Evolutionary conservation across 352 stramenopile genomes (phyloP).

Genomic region (Aphanomyces invadans): DNA sequence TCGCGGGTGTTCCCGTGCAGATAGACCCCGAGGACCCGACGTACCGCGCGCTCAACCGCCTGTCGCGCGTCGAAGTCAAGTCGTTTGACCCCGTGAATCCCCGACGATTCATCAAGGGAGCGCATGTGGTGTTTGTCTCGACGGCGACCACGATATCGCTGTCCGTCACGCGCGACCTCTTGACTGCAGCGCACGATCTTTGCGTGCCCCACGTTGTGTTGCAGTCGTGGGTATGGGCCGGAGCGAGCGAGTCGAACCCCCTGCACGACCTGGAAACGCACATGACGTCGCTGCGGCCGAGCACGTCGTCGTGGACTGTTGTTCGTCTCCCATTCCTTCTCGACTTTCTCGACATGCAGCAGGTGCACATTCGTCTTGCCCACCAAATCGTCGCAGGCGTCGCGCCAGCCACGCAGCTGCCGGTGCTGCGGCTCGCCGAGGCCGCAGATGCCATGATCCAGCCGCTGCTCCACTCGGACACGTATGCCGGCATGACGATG

Average conservation of each 20-base stretch:
- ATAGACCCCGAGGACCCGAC: background rate
- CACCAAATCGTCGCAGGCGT: constrained; percentile 1
- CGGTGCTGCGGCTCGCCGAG: background rate
- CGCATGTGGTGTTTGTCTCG: background rate
- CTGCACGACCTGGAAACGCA: constrained; percentile 7
- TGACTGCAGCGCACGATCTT: background rate
- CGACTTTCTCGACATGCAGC: constrained; percentile 1
- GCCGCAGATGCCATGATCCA: background rate
- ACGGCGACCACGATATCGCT: background rate
- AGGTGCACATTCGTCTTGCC: background rate
- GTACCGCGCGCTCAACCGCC: background rate
- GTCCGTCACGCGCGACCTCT: background rate
- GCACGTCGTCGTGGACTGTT: background rate
- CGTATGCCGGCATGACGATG: background rate
- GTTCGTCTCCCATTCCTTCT: background rate
- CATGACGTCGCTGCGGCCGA: background rate
- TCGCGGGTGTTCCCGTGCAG: background rate
- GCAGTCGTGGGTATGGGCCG: background rate
- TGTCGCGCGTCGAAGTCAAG: background rate
- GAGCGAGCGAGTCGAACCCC: background rate
- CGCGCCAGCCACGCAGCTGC: background rate
- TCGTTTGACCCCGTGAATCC: background rate
- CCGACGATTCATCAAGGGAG: background rate
- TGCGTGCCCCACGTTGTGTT: background rate
- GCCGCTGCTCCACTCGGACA: background rate